Conservation (phyloP, 179 eudicot species). For the Carnegiea gigantea region DNA sequence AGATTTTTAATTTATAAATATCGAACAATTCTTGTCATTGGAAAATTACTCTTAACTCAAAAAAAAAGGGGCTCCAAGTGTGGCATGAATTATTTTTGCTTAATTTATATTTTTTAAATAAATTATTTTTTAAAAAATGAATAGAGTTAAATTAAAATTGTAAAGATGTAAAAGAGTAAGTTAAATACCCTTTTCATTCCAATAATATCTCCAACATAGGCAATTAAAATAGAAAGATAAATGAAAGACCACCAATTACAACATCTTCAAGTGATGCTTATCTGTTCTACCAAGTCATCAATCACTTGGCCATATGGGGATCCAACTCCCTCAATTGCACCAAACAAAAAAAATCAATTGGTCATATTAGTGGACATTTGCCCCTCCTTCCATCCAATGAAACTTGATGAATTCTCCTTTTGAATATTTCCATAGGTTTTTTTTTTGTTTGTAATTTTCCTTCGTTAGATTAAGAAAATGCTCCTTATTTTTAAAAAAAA, state of each 20-base stretch:
- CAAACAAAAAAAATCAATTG: no score
- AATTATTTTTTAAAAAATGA: background rate
- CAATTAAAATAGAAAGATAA: background rate
- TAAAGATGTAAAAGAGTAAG: background rate
- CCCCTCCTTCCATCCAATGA: background rate
- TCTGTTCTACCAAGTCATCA: background rate
- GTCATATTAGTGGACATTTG: background rate
- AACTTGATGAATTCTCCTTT: background rate
- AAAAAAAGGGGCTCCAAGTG: no score
- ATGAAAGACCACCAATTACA: background rate
- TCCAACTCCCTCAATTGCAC: no score
- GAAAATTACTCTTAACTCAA: no score
- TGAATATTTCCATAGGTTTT: no score
- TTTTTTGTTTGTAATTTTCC: no score
- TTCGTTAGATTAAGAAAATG: no score
- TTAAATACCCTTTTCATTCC: background rate
- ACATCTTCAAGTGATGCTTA: background rate
- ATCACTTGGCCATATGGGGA: background rate
- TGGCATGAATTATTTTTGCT: no score
- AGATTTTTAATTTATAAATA: background rate
- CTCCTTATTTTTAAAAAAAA: no score
- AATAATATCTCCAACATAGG: background rate
- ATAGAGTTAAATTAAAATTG: background rate
- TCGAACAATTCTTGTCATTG: no score
- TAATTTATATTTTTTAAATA: no score